phyloP scores from a whole-genome alignment of 2,329 filamentous ascomycete genomes.

The Cladophialophora chaetospira region DNA sequence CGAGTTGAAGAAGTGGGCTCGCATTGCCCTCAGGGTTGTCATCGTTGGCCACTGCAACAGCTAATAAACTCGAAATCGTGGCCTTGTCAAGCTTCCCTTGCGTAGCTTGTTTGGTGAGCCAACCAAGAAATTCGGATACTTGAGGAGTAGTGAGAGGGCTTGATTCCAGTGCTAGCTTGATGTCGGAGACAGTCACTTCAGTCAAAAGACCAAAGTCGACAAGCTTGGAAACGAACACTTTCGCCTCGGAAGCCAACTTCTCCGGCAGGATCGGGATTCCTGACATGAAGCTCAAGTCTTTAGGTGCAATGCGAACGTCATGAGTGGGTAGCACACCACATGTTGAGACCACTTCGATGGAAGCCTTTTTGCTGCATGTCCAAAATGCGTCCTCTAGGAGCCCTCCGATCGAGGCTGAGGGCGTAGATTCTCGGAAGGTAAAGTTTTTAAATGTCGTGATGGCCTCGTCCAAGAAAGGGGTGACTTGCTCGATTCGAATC shows the following conservation, averaged over 20 bases:
- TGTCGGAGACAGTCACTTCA: constrained; percentile 82
- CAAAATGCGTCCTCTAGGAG: constrained; percentile 95
- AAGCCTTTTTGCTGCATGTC: constrained; percentile 80
- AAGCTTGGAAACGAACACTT: constrained; percentile 76
- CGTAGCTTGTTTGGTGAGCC: constrained; percentile 73
- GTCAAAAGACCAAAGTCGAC: constrained; percentile 84
- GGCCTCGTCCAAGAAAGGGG: constrained; percentile 72
- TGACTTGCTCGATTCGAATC: constrained; percentile 64
- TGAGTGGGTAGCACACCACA: constrained; percentile 83
- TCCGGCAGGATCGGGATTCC: constrained; percentile 85
- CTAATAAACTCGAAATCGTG: constrained; percentile 70
- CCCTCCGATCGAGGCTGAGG: constrained; percentile 77
- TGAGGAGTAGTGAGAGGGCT: constrained; percentile 79
- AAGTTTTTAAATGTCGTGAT: constrained; percentile 85
- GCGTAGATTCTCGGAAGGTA: constrained; percentile 85
- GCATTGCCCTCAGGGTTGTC: constrained; percentile 59
- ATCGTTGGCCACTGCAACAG: constrained; percentile 65
- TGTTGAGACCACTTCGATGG: constrained; percentile 85
- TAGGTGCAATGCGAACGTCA: constrained; percentile 74
- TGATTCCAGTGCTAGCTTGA: constrained; percentile 77
- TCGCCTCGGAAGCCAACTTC: constrained; percentile 66
- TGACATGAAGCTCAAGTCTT: constrained; percentile 75
- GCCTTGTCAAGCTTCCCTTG: constrained; percentile 70
- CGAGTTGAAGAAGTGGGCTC: constrained; percentile 74
- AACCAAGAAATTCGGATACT: constrained; percentile 78